Conservation (phyloP, 1,284 basidiomycete genomes). For the Cryptococcus sp. region DNA sequence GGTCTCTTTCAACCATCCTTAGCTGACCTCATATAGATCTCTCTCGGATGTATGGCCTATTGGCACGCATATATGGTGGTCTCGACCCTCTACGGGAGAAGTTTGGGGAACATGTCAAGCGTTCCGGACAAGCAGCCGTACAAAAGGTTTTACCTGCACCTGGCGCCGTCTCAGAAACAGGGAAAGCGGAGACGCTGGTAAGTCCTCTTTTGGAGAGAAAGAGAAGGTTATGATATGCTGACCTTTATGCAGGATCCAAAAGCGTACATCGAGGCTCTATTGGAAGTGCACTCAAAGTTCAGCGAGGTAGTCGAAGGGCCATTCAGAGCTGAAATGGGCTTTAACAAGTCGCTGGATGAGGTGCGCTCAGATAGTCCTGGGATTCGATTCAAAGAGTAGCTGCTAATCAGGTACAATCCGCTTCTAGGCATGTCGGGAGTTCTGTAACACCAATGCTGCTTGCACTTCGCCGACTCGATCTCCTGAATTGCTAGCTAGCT, state of each 20-base stretch:
- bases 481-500: constrained; percentile 91
- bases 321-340: constrained; percentile 92
- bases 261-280: constrained; percentile 87
- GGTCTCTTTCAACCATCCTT: background rate
- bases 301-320: constrained; percentile 85
- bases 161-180: constrained; percentile 62
- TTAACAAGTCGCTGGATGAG: constrained; percentile 87
- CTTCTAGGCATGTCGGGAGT: constrained; percentile 86
- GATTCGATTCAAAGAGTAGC: background rate
- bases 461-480: constrained; percentile 86
- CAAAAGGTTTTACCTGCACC: constrained; percentile 64
- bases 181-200: constrained; percentile 63
- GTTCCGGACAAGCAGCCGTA: constrained; percentile 79
- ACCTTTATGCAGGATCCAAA: constrained; percentile 64
- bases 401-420: constrained; percentile 1
- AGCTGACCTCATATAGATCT: constrained; percentile 61
- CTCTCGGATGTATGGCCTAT: constrained; percentile 89
- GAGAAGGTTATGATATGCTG: constrained; percentile 1
- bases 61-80: constrained; percentile 85
- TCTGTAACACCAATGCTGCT: constrained; percentile 92
- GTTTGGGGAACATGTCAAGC: constrained; percentile 94
- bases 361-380: constrained; percentile 40
- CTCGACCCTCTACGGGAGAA: constrained; percentile 88
- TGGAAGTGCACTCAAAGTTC: constrained; percentile 91
- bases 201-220: constrained; percentile 3